Base-by-base conservation (phyloP, 2,329 filamentous ascomycete genomes). In the Colletotrichum higginsianum region DNA sequence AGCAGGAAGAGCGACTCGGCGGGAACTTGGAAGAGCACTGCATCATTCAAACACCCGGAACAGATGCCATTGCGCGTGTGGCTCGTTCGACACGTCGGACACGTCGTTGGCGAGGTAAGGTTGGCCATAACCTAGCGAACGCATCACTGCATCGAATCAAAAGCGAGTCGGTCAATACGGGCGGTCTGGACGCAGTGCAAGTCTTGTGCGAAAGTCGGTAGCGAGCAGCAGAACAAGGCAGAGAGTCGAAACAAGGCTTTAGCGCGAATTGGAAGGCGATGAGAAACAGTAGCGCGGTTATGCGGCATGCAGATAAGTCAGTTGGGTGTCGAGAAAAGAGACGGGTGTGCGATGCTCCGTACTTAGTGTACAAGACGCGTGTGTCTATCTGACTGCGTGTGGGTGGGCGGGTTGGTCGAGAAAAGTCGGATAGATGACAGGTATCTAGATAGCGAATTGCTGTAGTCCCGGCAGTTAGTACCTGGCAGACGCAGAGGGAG, bases 201-300 rank as follows among this genome's bases (percentile, higher is more conserved):
- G 60, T 50, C 60, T 42, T 46, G 60, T 53, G 26, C 9, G 30
- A 7, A 30, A 30, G 30, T 30, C 30, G 50, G 53, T 46, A 42
- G 62, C 42, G 40, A 66, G 52, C 38, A 53, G 35, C 26, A 55
- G n/a, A 46, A 42, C 30, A 38, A 42, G 46, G 55, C 47, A 60
- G 15, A 21, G 52, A 61, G 60, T 40, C 58, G 69, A 71, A 71
- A 71, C 69, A 49, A 49, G 69, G 65, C 69, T 71, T 50, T 68
- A 71, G 69, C 69, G 69, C 53, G 26, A 52, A 50, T 55, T 57
- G 38, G 40, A 58, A 57, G 35, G 61, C 38, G 62, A 55, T 23
- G 38, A 71, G 67, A 71, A 62, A 71, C 58, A 67, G 62, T 67
- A 46, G 53, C 58, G 71, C 63, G 61, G 49, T 71, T 63, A 71